Percentiles rank a stretch among this genome's conserved stretches.
Evolutionary conservation across 192 early-diverging fungal genomes (phyloP).

Genomic region (Phycomyces nitens): DNA sequence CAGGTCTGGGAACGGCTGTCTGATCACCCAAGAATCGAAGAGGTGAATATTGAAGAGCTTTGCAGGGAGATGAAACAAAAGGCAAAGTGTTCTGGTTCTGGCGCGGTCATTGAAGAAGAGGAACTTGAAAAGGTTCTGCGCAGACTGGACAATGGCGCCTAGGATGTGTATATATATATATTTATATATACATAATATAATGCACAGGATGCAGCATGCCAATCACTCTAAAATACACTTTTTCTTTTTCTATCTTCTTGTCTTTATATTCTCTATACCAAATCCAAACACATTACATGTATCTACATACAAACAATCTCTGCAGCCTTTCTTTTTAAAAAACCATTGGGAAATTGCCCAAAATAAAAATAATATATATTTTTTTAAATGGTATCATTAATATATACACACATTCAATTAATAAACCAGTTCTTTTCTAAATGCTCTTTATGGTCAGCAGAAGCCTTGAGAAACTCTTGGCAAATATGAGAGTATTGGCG

Average conservation of each 20-base stretch:
- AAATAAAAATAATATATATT: no score
- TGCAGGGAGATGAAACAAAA: conserved; percentile 50
- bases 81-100: conserved; percentile 56
- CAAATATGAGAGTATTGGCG: no score
- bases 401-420: no score
- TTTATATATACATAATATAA: not conserved
- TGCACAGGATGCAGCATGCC: not conserved
- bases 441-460: no score
- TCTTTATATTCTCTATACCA: not conserved
- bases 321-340: no score
- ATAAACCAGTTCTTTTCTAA: no score
- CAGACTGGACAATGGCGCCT: conserved; percentile 1
- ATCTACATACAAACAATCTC: not conserved
- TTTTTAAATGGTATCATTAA: no score
- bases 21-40: conserved; percentile 57
- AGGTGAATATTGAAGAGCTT: conserved; percentile 46
- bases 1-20: conserved; percentile 56
- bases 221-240: not conserved
- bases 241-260: not conserved
- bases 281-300: not conserved
- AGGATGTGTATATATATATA: not conserved
- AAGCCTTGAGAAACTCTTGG: no score
- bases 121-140: conserved; percentile 20
- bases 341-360: no score
- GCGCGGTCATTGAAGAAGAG: conserved; percentile 51